Base-by-base conservation (phyloP, 1,139 yeast genomes). In the Kluyveromyces marxianus region DNA sequence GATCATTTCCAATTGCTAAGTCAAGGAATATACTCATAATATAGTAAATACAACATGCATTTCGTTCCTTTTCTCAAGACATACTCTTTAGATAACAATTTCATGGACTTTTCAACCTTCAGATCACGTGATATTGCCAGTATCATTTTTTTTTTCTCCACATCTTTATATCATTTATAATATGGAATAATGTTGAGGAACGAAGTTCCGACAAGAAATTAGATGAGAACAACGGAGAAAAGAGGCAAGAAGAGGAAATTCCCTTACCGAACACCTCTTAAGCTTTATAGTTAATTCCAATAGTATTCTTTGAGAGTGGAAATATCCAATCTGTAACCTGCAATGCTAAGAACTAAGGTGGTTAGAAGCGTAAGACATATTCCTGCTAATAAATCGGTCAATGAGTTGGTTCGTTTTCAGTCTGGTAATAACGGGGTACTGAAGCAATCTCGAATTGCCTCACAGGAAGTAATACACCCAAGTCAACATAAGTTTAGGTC, bases 1-100 rank as follows among this genome's bases (percentile, higher is more conserved):
- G 98, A 92, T 63, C 97, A 90, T 64, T 92, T 85, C 68, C 98
- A 92, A 68, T 69, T 92, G 65, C 68, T 89, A 44, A 89, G 97
- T 0, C 98, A 92, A 66, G 98, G 98, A 37, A 92, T 90, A 28
- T 89, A 87, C 63, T 82, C 83, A 58, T 80, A 48, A 27, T 4
- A 37, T 14, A 14, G 21, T 14, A 14, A 14, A 14, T 14, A 14
- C 21, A 14, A 14, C 21, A 14, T 14, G 21, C 21, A 14, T 14
- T 14, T 14, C 21, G 21, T 14, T 14, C 21, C 21, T 14, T 14
- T 14, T 14, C 21, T 14, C 21, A 14, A 14, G 21, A 14, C 21
- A 14, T 14, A 14, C 21, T 14, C 21, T 14, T 14, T 14, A 14
- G 21, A 14, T 14, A 14, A 14, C 21, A 14, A 14, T 14, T 14